A percentile compares a stretch with the other conserved stretches of the same genome.
phyloP scores from a whole-genome alignment of 108 stramenopile genomes.

The Fragilariopsis cylindrus region DNA sequence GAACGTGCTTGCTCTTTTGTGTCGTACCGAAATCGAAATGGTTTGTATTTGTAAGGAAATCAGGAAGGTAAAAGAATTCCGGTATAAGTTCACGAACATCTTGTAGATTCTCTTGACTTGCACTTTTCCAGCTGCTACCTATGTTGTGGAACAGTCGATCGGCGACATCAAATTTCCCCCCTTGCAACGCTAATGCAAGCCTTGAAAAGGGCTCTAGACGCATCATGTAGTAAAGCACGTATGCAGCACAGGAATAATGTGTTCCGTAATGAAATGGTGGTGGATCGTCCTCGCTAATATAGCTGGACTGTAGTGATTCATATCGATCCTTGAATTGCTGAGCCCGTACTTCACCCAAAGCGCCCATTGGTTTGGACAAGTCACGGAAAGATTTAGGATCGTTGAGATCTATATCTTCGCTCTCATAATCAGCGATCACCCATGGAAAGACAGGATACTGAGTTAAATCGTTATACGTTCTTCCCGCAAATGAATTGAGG shows the following conservation, averaged over 20 bases:
- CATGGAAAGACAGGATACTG: constrained; percentile 99
- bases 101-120: constrained; percentile 85
- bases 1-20: constrained; percentile 77
- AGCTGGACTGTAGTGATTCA: constrained; percentile 80
- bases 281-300: constrained; percentile 76
- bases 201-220: constrained; percentile 94
- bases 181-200: constrained; percentile 91
- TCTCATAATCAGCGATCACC: constrained; percentile 96
- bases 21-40: constrained; percentile 88
- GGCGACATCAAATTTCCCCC: constrained; percentile 96
- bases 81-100: constrained; percentile 99
- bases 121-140: constrained; percentile 83
- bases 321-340: constrained; percentile 90
- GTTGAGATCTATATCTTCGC: constrained; percentile 90
- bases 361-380: constrained; percentile 96
- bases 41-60: constrained; percentile 89
- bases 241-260: constrained; percentile 96
- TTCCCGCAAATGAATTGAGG: constrained; percentile 96
- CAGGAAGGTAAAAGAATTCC: constrained; percentile 96
- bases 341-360: constrained; percentile 78
- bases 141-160: constrained; percentile 96
- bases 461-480: constrained; percentile 94
- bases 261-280: constrained; percentile 98
- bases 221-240: constrained; percentile 96
- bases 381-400: constrained; percentile 91